Conservation (phyloP, 2,329 filamentous ascomycete species). For the Sodiomyces alkalinus region DNA sequence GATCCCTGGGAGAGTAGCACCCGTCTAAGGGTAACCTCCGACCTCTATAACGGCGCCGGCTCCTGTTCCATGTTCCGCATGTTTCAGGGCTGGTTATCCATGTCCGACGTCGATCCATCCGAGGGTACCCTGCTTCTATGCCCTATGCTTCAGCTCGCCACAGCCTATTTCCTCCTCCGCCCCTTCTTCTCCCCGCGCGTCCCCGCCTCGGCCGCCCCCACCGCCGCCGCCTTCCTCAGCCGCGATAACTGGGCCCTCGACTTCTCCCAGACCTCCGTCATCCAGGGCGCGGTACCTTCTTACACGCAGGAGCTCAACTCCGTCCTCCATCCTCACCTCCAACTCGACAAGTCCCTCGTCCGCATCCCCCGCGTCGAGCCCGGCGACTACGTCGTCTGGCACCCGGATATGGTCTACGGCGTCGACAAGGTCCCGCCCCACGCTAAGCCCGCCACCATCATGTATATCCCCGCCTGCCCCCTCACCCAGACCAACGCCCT, state of each 20-base stretch:
- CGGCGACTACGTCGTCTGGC: slow-evolving; percentile 66
- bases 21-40: slow-evolving; percentile 35
- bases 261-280: slow-evolving; percentile 25
- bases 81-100: slow-evolving; percentile 40
- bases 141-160: slow-evolving; percentile 45
- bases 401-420: slow-evolving; percentile 55
- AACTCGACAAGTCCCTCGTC: slow-evolving; percentile 52
- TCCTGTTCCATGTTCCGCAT: slow-evolving; percentile 43
- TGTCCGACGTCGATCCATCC: slow-evolving; percentile 42
- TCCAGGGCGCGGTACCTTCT: slow-evolving; percentile 58
- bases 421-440: slow-evolving; percentile 36
- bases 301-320: slow-evolving; percentile 55
- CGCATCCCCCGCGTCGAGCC: slow-evolving; percentile 52
- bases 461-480: slow-evolving; percentile 25
- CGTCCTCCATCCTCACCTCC: slow-evolving; percentile 57
- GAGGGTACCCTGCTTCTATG: slow-evolving; percentile 63
- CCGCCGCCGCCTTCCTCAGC: slow-evolving; percentile 20
- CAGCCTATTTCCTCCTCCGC: slow-evolving; percentile 62
- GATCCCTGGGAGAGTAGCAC: slow-evolving; percentile 40
- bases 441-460: slow-evolving; percentile 12
- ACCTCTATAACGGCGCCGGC: slow-evolving; percentile 42
- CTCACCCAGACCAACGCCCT: slow-evolving; percentile 42
- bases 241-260: slow-evolving; percentile 41
- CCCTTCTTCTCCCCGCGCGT: slow-evolving; percentile 48
- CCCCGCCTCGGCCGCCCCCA: slow-evolving; percentile 18